Base-by-base conservation (phyloP, 148 eudicot species). In the Camellia japonica region DNA sequence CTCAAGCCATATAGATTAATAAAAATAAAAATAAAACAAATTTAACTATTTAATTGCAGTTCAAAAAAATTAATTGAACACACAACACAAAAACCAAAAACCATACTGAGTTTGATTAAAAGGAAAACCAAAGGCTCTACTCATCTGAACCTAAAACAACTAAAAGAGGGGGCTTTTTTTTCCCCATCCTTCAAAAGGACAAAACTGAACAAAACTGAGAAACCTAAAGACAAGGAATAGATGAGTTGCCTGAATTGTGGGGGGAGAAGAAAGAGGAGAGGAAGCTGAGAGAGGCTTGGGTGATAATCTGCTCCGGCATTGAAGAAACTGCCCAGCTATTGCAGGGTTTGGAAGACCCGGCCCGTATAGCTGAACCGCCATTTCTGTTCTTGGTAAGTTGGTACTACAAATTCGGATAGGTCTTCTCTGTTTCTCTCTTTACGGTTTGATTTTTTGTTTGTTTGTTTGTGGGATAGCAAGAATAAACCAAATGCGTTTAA, bases 191-290 rank as follows among this genome's bases (percentile, higher is more conserved):
- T 12, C 16, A 67, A n/a, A 41, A 67, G 13, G 41, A 63, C 2
- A 8, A 9, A 63, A 63, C 63, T 60, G 11, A 42, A 68, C 42
- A 13, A 64, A 63, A 18, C 13, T 9, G 43, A 19, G 3, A 5
- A 49, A 54, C 46, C 56, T 60, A 4, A 18, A 77, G 8, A 38
- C 5, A 11, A 60, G 2, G 55, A 71, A 19, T 19, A 76, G 60
- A 76, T 23, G 15, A 6, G 42, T 76, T 77, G 86, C 98, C 96
- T 92, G 98, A 80, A 94, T 88, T 41, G 88, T 88, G 73, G 94
- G 83, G 38, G 90, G 84, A 47, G 88, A 65, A 5, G 88, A 82
- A 38, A 79, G 82, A 73, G 79, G 81, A 56, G 86, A 81, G 15
- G 38, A 62, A 49, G 82, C 76, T 2, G 89, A 80, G 23, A 84